A percentile compares a stretch with the other conserved stretches of the same genome.
phyloP scores from a whole-genome alignment of 176 grass and related monocot species.

The Cymbopogon citratus region DNA sequence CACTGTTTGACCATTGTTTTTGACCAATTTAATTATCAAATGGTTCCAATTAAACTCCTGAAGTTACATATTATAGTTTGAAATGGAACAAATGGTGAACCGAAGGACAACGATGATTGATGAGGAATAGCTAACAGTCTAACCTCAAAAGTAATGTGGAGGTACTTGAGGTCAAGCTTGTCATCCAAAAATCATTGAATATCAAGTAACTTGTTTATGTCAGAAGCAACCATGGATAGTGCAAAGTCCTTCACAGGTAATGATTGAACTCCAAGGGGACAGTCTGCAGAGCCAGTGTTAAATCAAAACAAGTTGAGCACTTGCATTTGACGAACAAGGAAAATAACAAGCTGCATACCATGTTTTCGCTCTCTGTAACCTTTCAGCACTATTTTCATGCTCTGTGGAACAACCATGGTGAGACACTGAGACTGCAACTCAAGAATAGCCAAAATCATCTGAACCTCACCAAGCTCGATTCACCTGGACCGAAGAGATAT shows the following conservation, averaged over 20 bases:
- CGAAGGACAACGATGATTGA: neutral
- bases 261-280: too few species aligned
- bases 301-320: too few species aligned
- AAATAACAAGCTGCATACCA: conserved; percentile 26
- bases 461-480: conserved; percentile 60
- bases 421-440: conserved; percentile 22
- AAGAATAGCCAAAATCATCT: neutral
- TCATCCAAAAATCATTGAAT: conserved; percentile 52
- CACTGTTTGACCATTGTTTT: too few species aligned
- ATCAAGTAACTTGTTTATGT: conserved; percentile 74
- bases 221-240: too few species aligned
- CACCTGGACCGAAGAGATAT: conserved; percentile 69
- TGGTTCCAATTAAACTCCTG: conserved; percentile 85
- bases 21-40: neutral
- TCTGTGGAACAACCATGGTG: conserved; percentile 10
- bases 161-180: conserved; percentile 53
- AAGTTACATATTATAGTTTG: conserved; percentile 4
- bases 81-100: neutral
- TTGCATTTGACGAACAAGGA: conserved; percentile 27
- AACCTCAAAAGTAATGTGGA: conserved; percentile 70
- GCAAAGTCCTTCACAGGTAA: too few species aligned
- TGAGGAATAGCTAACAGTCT: conserved; percentile 2
- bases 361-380: conserved; percentile 17
- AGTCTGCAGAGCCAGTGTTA: too few species aligned
- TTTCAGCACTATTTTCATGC: conserved; percentile 18